phyloP scores from a whole-genome alignment of 1,139 yeast genomes.

The Spencermartinsiella ligniputridi region DNA sequence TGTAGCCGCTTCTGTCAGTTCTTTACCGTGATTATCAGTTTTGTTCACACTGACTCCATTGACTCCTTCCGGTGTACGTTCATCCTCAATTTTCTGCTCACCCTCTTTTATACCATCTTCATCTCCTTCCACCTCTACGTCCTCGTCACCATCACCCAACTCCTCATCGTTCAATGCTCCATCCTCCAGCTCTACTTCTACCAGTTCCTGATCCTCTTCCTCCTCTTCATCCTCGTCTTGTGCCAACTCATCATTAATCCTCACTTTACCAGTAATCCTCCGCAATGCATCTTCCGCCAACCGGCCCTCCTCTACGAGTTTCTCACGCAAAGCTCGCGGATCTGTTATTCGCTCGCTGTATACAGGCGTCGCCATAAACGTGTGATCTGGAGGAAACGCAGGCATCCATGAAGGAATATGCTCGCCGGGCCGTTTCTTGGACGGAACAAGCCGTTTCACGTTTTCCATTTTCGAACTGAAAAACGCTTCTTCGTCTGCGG shows the following conservation, averaged over 20 bases:
- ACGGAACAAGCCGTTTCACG: conserved; percentile 34
- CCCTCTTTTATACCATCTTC: neutral
- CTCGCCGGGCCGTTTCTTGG: conserved; percentile 44
- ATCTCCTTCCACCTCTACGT: conserved; percentile 9
- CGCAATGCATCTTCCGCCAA: conserved; percentile 75
- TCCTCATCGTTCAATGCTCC: conserved; percentile 3
- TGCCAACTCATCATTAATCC: conserved; percentile 22
- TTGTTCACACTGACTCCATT: no score
- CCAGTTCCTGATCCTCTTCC: conserved; percentile 19
- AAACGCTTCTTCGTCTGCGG: conserved; percentile 22
- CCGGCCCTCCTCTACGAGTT: conserved; percentile 73
- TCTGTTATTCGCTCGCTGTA: conserved; percentile 63
- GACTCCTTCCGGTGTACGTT: no score
- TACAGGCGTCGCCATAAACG: conserved; percentile 72
- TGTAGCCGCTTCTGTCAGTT: no score
- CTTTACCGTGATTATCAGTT: no score
- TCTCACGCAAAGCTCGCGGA: conserved; percentile 64
- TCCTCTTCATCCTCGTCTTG: conserved; percentile 24
- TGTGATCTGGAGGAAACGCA: conserved; percentile 86
- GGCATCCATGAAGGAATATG: conserved; percentile 78
- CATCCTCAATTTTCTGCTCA: neutral
- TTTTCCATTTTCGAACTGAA: conserved; percentile 27
- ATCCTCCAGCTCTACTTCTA: conserved; percentile 6
- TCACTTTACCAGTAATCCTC: conserved; percentile 33
- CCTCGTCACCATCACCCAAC: conserved; percentile 9